A percentile compares a stretch with the other conserved stretches of the same genome.
Conservation (phyloP, 768 basidiomycete genomes). For the Sarcodon sp. region DNA sequence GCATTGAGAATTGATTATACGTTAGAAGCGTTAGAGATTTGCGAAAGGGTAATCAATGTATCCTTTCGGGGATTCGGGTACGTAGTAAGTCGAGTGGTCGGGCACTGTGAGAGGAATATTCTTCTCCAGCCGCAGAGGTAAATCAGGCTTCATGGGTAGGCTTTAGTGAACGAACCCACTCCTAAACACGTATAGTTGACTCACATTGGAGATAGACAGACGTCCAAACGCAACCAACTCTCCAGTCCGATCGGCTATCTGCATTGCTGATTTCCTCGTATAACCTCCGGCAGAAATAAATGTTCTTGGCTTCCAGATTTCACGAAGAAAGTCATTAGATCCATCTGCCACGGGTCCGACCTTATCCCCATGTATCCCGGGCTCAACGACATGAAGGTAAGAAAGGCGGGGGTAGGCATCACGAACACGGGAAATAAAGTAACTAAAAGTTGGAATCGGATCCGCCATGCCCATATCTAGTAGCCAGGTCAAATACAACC, state of each 20-base stretch:
- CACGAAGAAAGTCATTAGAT: constrained; percentile 1
- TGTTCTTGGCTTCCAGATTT: constrained; percentile 1
- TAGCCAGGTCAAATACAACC: background rate
- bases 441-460: constrained; percentile 39
- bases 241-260: background rate
- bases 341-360: background rate
- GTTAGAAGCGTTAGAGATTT: background rate
- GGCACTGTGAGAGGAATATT: background rate
- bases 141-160: background rate
- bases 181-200: background rate
- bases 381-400: constrained; percentile 24
- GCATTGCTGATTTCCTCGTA: background rate
- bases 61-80: constrained; percentile 2
- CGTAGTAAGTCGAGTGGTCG: constrained; percentile 5
- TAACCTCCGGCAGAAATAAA: constrained; percentile 14
- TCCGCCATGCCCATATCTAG: constrained; percentile 35
- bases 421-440: constrained; percentile 30
- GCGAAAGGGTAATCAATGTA: constrained; percentile 10
- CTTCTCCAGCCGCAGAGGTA: constrained; percentile 7
- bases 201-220: background rate
- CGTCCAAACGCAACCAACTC: background rate
- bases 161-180: background rate
- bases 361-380: constrained; percentile 1
- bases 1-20: too few species aligned
- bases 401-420: constrained; percentile 25